Base-by-base conservation (phyloP, 2,329 filamentous ascomycete species). In the Escovopsis sp. region DNA sequence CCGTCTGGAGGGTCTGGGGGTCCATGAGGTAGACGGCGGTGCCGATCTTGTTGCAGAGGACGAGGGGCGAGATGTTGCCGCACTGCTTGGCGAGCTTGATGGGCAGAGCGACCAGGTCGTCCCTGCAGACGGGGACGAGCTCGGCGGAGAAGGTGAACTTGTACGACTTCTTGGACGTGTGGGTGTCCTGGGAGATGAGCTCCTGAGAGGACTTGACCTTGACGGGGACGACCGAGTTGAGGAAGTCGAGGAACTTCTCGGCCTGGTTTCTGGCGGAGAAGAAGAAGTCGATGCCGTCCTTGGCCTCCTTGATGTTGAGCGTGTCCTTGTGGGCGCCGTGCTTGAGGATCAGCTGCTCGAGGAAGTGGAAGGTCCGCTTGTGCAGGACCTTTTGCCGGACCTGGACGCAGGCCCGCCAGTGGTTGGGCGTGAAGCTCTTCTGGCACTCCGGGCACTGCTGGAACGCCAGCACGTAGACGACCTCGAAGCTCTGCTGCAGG, bases 271-370 rank as follows among this genome's bases (percentile, higher is more conserved):
- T 73, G 45, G 83, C 79, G 0, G 85, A 75, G 57, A 91, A 98
- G 71, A 81, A 98, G 62, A 98, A 98, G 60, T 98, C 91, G 46
- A 98, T 80, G 2, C 91, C 91, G 53, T 95, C 87, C 63, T 88
- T 88, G 26, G 85, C 84, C 65, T 98, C 91, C 60, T 93, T 95
- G 66, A 98, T 98, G 61, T 96, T 98, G 64, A 95, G 88, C 1
- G 89, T 91, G 52, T 98, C 88, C 50, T 78, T 76, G 61, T 94
- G 88, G 4, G 89, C 91, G 43, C 77, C 76, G 60, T 96, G 87
- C 69, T 95, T 96, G 53, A 98, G 70, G 53, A 98, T 94, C 44
- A 96, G 72, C 69, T 98, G 89, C 63, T 96, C 91, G 33, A 96
- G 77, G 58, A 69, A 72, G 38, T 76, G 54, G 52, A 76, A 75